Base-by-base conservation (phyloP, 805 yeast species). In the Yarrowia sp. region DNA sequence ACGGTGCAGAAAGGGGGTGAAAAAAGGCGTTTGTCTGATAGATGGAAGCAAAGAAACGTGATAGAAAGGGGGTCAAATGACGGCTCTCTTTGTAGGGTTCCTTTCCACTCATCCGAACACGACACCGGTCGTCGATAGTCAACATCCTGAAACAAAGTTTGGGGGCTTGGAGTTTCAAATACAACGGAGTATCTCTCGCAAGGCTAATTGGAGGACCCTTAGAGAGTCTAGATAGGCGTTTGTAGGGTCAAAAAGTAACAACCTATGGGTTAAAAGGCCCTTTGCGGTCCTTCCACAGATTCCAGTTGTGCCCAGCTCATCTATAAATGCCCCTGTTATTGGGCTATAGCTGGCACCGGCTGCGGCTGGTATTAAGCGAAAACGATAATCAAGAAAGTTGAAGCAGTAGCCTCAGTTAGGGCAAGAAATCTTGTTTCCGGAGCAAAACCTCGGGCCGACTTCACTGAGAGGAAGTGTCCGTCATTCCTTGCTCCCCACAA, bases 101-200 rank as follows among this genome's bases (percentile, higher is more conserved):
- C 30, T 24, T 24, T 24, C 30, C 30, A 24, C 30, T 24, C 30
- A 24, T 24, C 30, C 30, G 30, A 24, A 7, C 3, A 24, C 30
- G 6, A 24, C 30, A 1, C 7, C 6, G 7, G 30, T 24, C 30
- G 30, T 24, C 30, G 30, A 24, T 2, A 17, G 49, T 20, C 13
- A 30, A 19, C 49, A 30, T 19, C 33, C 33, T 44, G 49, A 4
- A 20, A 46, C 50, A 46, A 34, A 24, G 50, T 46, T 46, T 46
- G 30, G 50, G 9, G 50, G 36, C 17, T 46, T 24, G 34, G 24
- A 24, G 50, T 46, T 46, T 46, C 50, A 46, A 44, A 19, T 12
- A 44, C 30, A 24, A 24, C 30, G 7, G 30, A 24, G 30, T 24
- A 24, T 24, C 30, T 24, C 6, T 24, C 3, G 7, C 0, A 4